These are phyloP conservation scores for Ganoderma boninense DNA, from an alignment of 1,284 basidiomycete species.

Conservation along the genomic window DNA sequence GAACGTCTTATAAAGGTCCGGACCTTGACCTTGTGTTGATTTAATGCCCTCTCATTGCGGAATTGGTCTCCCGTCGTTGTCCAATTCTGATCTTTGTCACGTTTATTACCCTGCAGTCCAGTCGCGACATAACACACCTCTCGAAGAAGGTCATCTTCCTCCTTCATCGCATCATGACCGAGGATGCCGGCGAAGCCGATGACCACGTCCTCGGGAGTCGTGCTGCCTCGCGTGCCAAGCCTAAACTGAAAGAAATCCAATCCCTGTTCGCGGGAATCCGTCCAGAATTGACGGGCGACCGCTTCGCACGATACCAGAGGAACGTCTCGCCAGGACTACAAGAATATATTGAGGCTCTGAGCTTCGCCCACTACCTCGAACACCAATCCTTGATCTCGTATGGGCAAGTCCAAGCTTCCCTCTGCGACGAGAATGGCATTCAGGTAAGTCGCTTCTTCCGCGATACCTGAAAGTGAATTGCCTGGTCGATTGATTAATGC, in stretches of 20 bases:
- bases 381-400: slow-evolving; percentile 76
- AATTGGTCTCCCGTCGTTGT: not conserved
- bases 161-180: slow-evolving; percentile 80
- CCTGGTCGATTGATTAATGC: not conserved
- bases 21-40: slow-evolving; percentile 3
- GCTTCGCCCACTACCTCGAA: slow-evolving; percentile 90
- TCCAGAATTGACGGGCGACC: slow-evolving; percentile 72
- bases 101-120: slow-evolving; percentile 54
- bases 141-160: slow-evolving; percentile 97
- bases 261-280: slow-evolving; percentile 69
- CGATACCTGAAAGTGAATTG: no score
- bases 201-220: slow-evolving; percentile 43
- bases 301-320: slow-evolving; percentile 84
- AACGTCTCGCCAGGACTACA: slow-evolving; percentile 84
- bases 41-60: not conserved
- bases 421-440: slow-evolving; percentile 66
- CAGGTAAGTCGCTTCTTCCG: slow-evolving; percentile 56
- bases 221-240: slow-evolving; percentile 65
- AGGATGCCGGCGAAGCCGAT: slow-evolving; percentile 48
- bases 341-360: slow-evolving; percentile 94
- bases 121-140: slow-evolving; percentile 90
- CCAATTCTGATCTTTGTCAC: not conserved
- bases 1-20: slow-evolving; percentile 87
- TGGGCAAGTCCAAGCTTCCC: slow-evolving; percentile 68
- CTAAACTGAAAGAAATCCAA: slow-evolving; percentile 79